Percentiles rank a stretch among this genome's conserved stretches.
Evolutionary conservation across 768 basidiomycete species (phyloP).

Genomic region (Naganishia friedmannii): DNA sequence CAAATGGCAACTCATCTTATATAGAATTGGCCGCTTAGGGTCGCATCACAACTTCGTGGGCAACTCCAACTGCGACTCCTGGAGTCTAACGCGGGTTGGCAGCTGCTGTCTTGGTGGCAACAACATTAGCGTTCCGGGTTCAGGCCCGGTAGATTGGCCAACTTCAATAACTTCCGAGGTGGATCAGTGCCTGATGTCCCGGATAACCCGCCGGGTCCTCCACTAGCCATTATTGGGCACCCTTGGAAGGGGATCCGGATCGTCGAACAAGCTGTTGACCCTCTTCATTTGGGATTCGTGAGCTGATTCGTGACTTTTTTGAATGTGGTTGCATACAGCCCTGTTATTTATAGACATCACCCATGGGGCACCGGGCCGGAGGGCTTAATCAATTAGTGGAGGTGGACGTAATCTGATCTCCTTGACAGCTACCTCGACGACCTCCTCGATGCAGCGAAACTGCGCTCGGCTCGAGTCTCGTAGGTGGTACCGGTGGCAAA

Average conservation of each 20-base stretch:
- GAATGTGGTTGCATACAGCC: not conserved
- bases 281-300: no score
- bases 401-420: no score
- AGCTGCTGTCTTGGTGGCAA: not conserved
- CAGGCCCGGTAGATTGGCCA: not conserved
- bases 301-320: not conserved
- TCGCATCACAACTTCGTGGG: no score
- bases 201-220: not conserved
- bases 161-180: not conserved
- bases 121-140: not conserved
- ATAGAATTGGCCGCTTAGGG: not conserved
- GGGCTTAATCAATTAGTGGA: not conserved
- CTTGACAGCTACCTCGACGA: no score
- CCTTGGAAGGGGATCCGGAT: not conserved
- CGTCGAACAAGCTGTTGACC: not conserved
- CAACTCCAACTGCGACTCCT: no score
- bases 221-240: not conserved
- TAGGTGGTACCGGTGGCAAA: no score
- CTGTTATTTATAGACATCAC: not conserved
- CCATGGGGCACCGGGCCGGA: constrained; percentile 3
- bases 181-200: not conserved
- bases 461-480: no score
- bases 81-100: not conserved
- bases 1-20: not conserved
- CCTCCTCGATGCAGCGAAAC: no score